phyloP scores from a whole-genome alignment of 345 rosid genomes.

The Melastoma malabathricum region DNA sequence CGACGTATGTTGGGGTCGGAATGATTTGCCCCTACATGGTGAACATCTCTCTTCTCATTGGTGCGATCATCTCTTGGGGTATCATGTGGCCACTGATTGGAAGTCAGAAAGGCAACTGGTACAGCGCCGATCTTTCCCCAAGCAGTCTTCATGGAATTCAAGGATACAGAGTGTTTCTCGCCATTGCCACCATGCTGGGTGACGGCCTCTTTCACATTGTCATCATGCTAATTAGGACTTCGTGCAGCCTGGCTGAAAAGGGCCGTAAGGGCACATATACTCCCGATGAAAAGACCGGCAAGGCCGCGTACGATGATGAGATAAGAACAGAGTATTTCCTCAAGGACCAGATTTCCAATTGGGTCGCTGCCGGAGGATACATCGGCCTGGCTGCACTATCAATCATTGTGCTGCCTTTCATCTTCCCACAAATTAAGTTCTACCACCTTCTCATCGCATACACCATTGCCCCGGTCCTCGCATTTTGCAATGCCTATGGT shows the following conservation, averaged over 20 bases:
- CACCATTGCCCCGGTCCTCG: conserved; percentile 56
- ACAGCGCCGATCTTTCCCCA: conserved; percentile 21
- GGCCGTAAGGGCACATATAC: not conserved
- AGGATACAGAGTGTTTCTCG: conserved; percentile 77
- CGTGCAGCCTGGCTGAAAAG: conserved; percentile 16
- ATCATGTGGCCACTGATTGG: conserved; percentile 74
- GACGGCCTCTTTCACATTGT: conserved; percentile 69
- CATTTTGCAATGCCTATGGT: conserved; percentile 88
- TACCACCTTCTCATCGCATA: conserved; percentile 63
- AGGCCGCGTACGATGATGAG: conserved; percentile 24
- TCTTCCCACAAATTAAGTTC: conserved; percentile 65
- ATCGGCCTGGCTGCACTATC: conserved; percentile 37
- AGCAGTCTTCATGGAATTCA: conserved; percentile 68
- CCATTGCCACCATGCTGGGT: conserved; percentile 85
- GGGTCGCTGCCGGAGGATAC: conserved; percentile 49
- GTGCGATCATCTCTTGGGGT: conserved; percentile 78
- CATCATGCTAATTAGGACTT: conserved; percentile 39
- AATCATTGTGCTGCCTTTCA: conserved; percentile 38
- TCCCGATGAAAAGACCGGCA: not conserved
- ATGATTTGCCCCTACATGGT: conserved; percentile 90
- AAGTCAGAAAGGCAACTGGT: conserved; percentile 63
- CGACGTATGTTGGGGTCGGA: conserved; percentile 86
- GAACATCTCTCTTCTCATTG: conserved; percentile 61
- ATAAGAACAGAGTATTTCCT: conserved; percentile 46
- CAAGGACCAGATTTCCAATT: conserved; percentile 54